A percentile compares a stretch with the other conserved stretches of the same genome.
phyloP scores from a whole-genome alignment of 2,329 filamentous ascomycete genomes.

The Microsporum ferrugineum region DNA sequence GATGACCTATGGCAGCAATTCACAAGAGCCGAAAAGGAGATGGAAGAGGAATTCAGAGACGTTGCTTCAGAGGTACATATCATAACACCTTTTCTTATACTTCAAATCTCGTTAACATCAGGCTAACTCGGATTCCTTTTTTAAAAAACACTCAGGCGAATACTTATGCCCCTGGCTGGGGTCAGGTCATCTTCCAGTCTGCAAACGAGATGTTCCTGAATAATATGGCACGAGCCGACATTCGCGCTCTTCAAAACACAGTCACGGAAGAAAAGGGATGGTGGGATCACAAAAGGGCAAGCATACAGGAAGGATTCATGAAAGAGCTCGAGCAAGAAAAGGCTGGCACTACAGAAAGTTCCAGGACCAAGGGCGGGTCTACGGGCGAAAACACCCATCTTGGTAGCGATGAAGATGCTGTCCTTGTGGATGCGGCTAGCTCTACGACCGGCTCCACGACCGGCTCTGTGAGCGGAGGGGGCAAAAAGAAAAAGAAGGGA shows the following conservation, averaged over 20 bases:
- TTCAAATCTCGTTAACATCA: background rate
- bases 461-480: conserved; percentile 19
- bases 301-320: conserved; percentile 66
- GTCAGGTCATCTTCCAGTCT: conserved; percentile 89
- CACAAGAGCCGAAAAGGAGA: conserved; percentile 84
- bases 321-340: conserved; percentile 55
- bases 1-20: conserved; percentile 95
- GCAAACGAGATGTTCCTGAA: conserved; percentile 94
- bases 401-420: conserved; percentile 59
- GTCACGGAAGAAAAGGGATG: conserved; percentile 66
- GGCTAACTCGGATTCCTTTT: conserved; percentile 3
- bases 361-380: conserved; percentile 12
- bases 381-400: conserved; percentile 22
- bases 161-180: conserved; percentile 78
- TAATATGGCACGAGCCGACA: conserved; percentile 58
- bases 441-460: conserved; percentile 27
- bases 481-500: conserved; percentile 38
- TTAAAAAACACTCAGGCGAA: conserved; percentile 55
- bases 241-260: conserved; percentile 64
- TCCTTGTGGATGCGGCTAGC: conserved; percentile 59
- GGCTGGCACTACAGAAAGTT: conserved; percentile 16
- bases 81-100: background rate
- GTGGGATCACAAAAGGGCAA: conserved; percentile 76
- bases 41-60: conserved; percentile 89
- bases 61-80: conserved; percentile 72